Evolutionary conservation across 305 asterid genomes (phyloP).

Genomic region (Solanum hybrid): DNA sequence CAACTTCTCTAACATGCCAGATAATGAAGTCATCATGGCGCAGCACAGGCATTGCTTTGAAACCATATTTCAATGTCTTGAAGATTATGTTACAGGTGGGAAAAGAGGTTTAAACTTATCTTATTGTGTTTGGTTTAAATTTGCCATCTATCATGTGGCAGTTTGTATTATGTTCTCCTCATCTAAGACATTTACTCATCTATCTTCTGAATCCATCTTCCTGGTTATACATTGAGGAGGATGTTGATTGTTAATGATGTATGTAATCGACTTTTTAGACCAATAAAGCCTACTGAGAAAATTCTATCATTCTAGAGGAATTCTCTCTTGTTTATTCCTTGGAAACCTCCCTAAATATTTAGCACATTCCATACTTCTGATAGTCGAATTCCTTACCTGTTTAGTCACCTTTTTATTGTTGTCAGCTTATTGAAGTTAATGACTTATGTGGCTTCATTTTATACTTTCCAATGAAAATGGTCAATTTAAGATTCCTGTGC

Average conservation of each 20-base stretch:
- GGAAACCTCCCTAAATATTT: background rate
- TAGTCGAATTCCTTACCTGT: background rate
- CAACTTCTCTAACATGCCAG: slow-evolving; percentile 93
- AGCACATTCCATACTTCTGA: background rate
- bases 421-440: background rate
- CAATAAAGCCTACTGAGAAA: background rate
- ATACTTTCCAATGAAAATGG: background rate
- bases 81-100: slow-evolving; percentile 79
- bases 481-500: background rate
- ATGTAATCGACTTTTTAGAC: background rate
- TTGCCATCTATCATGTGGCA: background rate
- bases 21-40: slow-evolving; percentile 92
- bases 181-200: background rate
- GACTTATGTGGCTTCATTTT: background rate
- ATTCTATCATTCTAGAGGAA: background rate
- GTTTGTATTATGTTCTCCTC: slow-evolving; percentile 1
- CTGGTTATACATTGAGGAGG: background rate
- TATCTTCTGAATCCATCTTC: background rate
- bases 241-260: background rate
- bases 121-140: background rate
- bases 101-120: background rate
- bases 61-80: slow-evolving; percentile 82
- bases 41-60: slow-evolving; percentile 91
- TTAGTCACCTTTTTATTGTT: background rate
- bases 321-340: background rate